A percentile compares a stretch with the other conserved stretches of the same genome.
Conservation (phyloP, 73 alveolate species). For the Blepharisma japonicum region DNA sequence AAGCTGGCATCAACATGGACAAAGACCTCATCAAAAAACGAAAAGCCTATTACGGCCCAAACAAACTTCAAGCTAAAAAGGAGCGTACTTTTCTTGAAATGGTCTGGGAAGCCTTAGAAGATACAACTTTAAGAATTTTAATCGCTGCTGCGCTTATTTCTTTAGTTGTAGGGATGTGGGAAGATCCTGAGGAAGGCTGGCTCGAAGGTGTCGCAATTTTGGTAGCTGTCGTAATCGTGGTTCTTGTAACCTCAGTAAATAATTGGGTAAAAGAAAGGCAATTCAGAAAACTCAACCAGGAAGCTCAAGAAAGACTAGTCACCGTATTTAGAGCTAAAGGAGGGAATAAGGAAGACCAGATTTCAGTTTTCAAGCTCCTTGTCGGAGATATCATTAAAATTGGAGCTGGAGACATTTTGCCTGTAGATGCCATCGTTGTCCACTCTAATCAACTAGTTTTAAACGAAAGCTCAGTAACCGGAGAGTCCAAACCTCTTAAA, state of each 20-base stretch:
- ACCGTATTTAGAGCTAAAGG: slow-evolving; percentile 61
- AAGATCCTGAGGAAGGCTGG: slow-evolving; percentile 92
- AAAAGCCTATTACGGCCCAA: slow-evolving; percentile 38
- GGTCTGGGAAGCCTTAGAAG: slow-evolving; percentile 90
- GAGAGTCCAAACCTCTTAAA: slow-evolving; percentile 87
- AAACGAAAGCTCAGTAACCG: slow-evolving; percentile 92
- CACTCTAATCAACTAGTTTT: slow-evolving; percentile 72
- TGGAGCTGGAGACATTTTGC: slow-evolving; percentile 89
- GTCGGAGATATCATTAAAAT: slow-evolving; percentile 89
- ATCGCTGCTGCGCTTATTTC: slow-evolving; percentile 93
- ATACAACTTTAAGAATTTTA: slow-evolving; percentile 83
- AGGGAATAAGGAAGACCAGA: slow-evolving; percentile 62
- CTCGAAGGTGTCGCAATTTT: slow-evolving; percentile 95
- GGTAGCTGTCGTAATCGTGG: slow-evolving; percentile 86
- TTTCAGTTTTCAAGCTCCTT: slow-evolving; percentile 71
- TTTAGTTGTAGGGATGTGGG: slow-evolving; percentile 83
- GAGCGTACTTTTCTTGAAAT: slow-evolving; percentile 39
- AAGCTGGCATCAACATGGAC: slow-evolving; percentile 32
- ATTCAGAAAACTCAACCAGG: slow-evolving; percentile 80
- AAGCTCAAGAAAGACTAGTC: slow-evolving; percentile 68
- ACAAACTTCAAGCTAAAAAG: slow-evolving; percentile 43
- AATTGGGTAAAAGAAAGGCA: slow-evolving; percentile 84
- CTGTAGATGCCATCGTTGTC: slow-evolving; percentile 89
- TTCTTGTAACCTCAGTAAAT: slow-evolving; percentile 84
- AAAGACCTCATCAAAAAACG: not conserved